phyloP scores from a whole-genome alignment of 768 basidiomycete genomes.

The Mycena epipterygia region DNA sequence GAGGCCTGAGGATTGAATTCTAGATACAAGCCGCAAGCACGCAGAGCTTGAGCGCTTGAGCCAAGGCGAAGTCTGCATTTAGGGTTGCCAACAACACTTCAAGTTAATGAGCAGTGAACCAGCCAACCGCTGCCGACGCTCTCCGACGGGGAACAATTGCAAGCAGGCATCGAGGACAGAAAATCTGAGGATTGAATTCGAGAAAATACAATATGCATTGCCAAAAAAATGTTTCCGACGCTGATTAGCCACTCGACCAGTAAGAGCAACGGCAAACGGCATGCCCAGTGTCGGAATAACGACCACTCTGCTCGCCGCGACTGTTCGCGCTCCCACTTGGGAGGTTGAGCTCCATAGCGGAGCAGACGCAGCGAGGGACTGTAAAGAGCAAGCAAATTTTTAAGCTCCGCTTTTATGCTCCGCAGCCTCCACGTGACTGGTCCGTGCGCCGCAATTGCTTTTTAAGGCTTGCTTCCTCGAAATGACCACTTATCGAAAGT shows the following conservation, averaged over 20 bases:
- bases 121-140: too few species aligned
- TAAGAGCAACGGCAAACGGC: constrained; percentile 65
- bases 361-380: constrained; percentile 48
- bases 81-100: too few species aligned
- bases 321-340: constrained; percentile 35
- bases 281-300: constrained; percentile 79
- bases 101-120: too few species aligned
- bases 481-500: constrained; percentile 67
- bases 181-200: too few species aligned
- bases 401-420: constrained; percentile 39
- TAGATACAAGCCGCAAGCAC: too few species aligned
- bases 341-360: constrained; percentile 33
- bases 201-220: too few species aligned
- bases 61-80: too few species aligned
- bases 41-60: too few species aligned
- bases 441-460: constrained; percentile 63
- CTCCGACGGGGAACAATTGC: too few species aligned
- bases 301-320: constrained; percentile 64
- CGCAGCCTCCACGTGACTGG: constrained; percentile 48
- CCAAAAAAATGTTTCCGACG: constrained; percentile 65
- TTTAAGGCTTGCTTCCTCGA: constrained; percentile 25
- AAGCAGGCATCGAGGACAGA: too few species aligned
- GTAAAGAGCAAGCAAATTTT: constrained; percentile 23
- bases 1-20: too few species aligned
- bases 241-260: constrained; percentile 80